Evolutionary conservation across 768 basidiomycete genomes (phyloP).

Genomic region (Lanmaoa pseudosensibilis): DNA sequence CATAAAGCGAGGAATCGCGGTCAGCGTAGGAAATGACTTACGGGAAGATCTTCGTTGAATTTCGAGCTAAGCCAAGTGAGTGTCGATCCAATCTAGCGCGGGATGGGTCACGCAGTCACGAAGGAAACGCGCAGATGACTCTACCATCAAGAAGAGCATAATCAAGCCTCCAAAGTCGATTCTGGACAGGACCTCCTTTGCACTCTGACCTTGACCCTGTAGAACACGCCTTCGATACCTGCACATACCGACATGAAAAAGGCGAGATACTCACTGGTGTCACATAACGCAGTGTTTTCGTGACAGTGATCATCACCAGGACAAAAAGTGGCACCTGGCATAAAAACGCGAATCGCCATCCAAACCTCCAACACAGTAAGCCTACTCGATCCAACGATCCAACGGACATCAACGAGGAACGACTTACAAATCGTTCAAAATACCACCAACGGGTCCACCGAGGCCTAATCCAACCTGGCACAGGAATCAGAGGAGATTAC

Average conservation of each 20-base stretch:
- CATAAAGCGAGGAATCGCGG: not conserved
- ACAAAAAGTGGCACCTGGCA: slow-evolving; percentile 11
- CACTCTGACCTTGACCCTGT: slow-evolving; percentile 8
- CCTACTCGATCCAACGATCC: not conserved
- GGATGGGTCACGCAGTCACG: not conserved
- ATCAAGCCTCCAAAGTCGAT: slow-evolving; percentile 17
- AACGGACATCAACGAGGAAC: not conserved
- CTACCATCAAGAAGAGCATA: slow-evolving; percentile 6
- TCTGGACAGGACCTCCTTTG: slow-evolving; percentile 9
- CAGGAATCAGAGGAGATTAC: not conserved
- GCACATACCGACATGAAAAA: not conserved
- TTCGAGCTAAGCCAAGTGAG: slow-evolving; percentile 16
- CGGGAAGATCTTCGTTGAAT: slow-evolving; percentile 16
- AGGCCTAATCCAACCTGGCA: slow-evolving; percentile 13
- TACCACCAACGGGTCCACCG: slow-evolving; percentile 12
- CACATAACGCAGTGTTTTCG: slow-evolving; percentile 5
- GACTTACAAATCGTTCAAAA: slow-evolving; percentile 14
- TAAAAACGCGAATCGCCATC: slow-evolving; percentile 19
- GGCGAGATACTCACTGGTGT: slow-evolving; percentile 5
- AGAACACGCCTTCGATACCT: not conserved
- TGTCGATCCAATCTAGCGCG: slow-evolving; percentile 9
- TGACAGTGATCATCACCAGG: not conserved
- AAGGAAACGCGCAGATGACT: not conserved
- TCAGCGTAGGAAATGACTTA: not conserved
- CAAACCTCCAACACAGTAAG: slow-evolving; percentile 8